Evolutionary conservation across 331 rosid genomes (phyloP).

Genomic region (Quercus phellos): DNA sequence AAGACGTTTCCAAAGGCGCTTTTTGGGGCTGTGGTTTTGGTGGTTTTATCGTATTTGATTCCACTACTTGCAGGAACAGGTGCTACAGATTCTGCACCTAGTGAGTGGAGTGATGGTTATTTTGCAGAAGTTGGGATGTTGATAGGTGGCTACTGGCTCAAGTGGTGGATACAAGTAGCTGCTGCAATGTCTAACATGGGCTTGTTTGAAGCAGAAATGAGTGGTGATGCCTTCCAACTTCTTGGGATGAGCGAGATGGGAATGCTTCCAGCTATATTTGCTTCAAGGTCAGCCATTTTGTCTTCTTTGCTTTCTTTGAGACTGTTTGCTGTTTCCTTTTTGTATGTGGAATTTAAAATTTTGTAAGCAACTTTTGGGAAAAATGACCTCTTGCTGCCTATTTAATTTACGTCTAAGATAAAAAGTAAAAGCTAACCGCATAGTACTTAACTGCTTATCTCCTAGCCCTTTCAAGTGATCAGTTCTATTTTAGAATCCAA

Average conservation of each 20-base stretch:
- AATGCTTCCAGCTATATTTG: slow-evolving; percentile 71
- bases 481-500: background rate
- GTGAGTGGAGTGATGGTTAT: slow-evolving; percentile 75
- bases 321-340: slow-evolving; percentile 7
- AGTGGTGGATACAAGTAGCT: slow-evolving; percentile 77
- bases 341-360: background rate
- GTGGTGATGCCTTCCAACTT: slow-evolving; percentile 76
- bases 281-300: slow-evolving; percentile 47
- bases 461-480: background rate
- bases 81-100: slow-evolving; percentile 43
- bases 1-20: slow-evolving; percentile 70
- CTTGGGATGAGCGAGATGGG: slow-evolving; percentile 91
- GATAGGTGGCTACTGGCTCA: slow-evolving; percentile 83
- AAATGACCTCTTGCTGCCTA: background rate
- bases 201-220: slow-evolving; percentile 91
- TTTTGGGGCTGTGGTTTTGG: slow-evolving; percentile 64
- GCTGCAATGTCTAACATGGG: slow-evolving; percentile 87
- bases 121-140: slow-evolving; percentile 69
- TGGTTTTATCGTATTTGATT: slow-evolving; percentile 62
- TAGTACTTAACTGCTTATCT: background rate
- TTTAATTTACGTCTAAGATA: background rate
- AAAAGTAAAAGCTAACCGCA: background rate
- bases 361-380: background rate
- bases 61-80: slow-evolving; percentile 89
- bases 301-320: background rate